These are phyloP conservation scores for Pouteria glomerata DNA, from an alignment of 148 eudicot species.

Conservation along the genomic window DNA sequence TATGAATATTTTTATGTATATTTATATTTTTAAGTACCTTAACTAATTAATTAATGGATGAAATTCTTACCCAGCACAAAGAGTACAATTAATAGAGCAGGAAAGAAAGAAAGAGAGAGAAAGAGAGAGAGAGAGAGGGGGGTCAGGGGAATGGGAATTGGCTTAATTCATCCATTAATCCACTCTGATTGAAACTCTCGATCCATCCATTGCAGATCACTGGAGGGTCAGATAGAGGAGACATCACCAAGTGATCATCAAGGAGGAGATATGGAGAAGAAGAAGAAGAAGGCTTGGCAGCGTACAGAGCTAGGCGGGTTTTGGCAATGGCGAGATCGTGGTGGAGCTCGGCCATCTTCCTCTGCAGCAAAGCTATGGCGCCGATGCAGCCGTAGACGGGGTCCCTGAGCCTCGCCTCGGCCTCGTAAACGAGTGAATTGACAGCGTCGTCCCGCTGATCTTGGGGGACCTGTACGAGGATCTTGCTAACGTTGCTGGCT, in stretches of 20 bases:
- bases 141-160: slow-evolving; percentile 13
- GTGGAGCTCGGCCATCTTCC: slow-evolving; percentile 51
- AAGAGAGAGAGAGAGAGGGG: background rate
- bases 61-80: background rate
- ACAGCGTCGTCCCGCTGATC: slow-evolving; percentile 70
- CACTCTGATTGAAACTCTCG: slow-evolving; percentile 10
- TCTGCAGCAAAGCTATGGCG: slow-evolving; percentile 56
- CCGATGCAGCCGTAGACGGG: slow-evolving; percentile 89
- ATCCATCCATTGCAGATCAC: slow-evolving; percentile 6
- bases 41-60: too few species aligned
- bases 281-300: background rate
- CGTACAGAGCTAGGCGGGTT: slow-evolving; percentile 45
- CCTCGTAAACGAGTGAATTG: slow-evolving; percentile 66
- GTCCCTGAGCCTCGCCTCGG: slow-evolving; percentile 72
- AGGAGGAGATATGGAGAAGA: background rate
- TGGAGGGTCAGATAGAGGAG: background rate
- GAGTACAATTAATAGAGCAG: background rate
- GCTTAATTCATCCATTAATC: slow-evolving; percentile 13
- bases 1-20: too few species aligned
- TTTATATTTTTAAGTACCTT: too few species aligned
- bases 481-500: slow-evolving; percentile 81
- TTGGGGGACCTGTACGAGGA: slow-evolving; percentile 56
- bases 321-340: slow-evolving; percentile 56
- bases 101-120: background rate
- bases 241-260: background rate